Evolutionary conservation across 1,284 basidiomycete genomes (phyloP), one percentile per base, ranked within the genome.

Genomic region (Cutaneotrichosporon mucoides): DNA sequence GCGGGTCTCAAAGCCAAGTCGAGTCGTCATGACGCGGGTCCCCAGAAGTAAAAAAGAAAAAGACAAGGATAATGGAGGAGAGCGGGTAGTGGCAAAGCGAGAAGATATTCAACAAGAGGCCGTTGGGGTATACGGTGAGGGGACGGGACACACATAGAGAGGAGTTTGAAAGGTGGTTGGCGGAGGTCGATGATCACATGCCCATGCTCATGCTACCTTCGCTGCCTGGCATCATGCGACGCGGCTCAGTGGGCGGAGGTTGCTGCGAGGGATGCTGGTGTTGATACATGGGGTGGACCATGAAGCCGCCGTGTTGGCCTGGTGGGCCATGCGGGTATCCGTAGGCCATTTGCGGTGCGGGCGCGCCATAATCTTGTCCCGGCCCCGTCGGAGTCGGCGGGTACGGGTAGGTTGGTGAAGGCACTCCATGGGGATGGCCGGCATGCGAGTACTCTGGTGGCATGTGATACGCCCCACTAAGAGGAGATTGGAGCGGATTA

Each of bases 381-480:
- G 56, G 13, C 10, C 50, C 50, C 46, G 63, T 16, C 41, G 64
- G 60, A 48, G 69, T 62, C 36, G 56, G 55, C 55, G 56, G 62
- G 57, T 64, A 55, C 8, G 35, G 50, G 55, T 67, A 63, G 41
- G 63, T 60, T 33, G 57, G 65, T 41, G 42, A 62, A 34, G 51
- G 60, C 35, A 61, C 35, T 33, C 56, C 56, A n/a, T 67, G 63
- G 35, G 59, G 58, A 51, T 61, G 53, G 12, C 56, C 61, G 35
- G 61, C 57, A 24, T 66, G 62, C 12, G 65, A 61, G 47, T 71
- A 72, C 24, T 73, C 73, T 4, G 66, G 59, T 16, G 71, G 70
- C 40, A 72, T 66, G 54, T 71, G 68, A 63, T 71, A 72, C 36
- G 65, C 66, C 1, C 64, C 67, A 12, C 68, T 68, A 34, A 73